These are phyloP conservation scores for Saturnispora sanitii DNA, from an alignment of 805 yeast genomes.

Conservation along the genomic window DNA sequence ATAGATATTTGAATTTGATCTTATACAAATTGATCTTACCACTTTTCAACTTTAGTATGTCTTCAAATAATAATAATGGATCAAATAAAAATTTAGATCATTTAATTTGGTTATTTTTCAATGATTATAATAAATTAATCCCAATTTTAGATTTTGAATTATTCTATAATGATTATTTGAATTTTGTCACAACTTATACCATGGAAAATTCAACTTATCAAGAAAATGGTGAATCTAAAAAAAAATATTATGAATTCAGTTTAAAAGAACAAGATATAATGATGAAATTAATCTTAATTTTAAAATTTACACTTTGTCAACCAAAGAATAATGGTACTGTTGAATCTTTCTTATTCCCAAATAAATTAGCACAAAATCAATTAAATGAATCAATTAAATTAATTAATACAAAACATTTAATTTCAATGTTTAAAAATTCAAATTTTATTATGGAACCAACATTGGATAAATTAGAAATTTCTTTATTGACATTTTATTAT, in stretches of 20 bases:
- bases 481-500: constrained; percentile 39
- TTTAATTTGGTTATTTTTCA: constrained; percentile 38
- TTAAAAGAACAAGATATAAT: constrained; percentile 30
- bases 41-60: constrained; percentile 14
- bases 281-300: constrained; percentile 42
- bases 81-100: constrained; percentile 32
- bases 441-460: constrained; percentile 37
- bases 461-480: constrained; percentile 40
- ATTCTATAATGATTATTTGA: constrained; percentile 44
- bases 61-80: background rate
- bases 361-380: constrained; percentile 22
- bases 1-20: constrained; percentile 27
- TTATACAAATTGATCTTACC: constrained; percentile 28
- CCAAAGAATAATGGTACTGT: constrained; percentile 20
- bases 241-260: constrained; percentile 26
- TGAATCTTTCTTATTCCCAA: constrained; percentile 18
- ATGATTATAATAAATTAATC: constrained; percentile 42
- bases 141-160: constrained; percentile 46
- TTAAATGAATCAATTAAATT: constrained; percentile 26
- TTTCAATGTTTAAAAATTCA: constrained; percentile 37
- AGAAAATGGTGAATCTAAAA: constrained; percentile 35
- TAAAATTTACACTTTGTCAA: constrained; percentile 38
- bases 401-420: constrained; percentile 29
- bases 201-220: constrained; percentile 26
- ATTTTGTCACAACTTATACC: constrained; percentile 33